Conservation (phyloP, 495 filamentous ascomycete genomes). For the Podospora tetraspora region DNA sequence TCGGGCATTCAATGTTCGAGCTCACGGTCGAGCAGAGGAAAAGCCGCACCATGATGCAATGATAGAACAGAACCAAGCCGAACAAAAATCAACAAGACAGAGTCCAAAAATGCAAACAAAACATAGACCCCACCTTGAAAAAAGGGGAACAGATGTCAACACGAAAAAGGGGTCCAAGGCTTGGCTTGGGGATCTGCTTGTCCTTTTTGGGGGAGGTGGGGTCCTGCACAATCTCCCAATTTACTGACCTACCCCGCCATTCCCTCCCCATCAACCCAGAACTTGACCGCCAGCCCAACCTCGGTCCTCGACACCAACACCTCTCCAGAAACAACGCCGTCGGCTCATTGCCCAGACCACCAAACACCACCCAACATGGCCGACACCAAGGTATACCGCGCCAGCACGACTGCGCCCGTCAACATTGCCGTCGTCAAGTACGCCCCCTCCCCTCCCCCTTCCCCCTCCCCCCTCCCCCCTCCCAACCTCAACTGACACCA, state of each 20-base stretch:
- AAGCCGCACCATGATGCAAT: background rate
- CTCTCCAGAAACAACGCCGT: background rate
- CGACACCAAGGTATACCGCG: constrained; percentile 63
- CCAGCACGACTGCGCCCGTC: constrained; percentile 92
- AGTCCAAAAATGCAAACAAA: background rate
- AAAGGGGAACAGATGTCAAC: background rate
- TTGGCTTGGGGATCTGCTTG: background rate
- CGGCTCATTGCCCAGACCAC: background rate
- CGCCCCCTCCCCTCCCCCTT: constrained; percentile 13
- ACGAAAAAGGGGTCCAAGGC: background rate
- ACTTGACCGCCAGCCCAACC: constrained; percentile 1
- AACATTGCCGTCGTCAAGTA: constrained; percentile 99
- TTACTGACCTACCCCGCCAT: constrained; percentile 4
- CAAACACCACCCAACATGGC: constrained; percentile 35
- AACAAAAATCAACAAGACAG: background rate
- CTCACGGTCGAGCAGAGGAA: background rate
- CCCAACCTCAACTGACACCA: constrained; percentile 16
- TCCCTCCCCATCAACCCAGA: background rate
- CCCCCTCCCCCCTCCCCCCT: constrained; percentile 15
- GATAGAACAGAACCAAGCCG: background rate
- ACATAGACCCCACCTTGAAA: background rate
- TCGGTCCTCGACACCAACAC: background rate
- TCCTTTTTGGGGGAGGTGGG: background rate
- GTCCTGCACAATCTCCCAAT: background rate
- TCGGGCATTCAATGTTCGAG: background rate